Evolutionary conservation across 2,329 filamentous ascomycete species (phyloP), one percentile per base, ranked within the genome.

Genomic region (Hyphodiscus sp.): DNA sequence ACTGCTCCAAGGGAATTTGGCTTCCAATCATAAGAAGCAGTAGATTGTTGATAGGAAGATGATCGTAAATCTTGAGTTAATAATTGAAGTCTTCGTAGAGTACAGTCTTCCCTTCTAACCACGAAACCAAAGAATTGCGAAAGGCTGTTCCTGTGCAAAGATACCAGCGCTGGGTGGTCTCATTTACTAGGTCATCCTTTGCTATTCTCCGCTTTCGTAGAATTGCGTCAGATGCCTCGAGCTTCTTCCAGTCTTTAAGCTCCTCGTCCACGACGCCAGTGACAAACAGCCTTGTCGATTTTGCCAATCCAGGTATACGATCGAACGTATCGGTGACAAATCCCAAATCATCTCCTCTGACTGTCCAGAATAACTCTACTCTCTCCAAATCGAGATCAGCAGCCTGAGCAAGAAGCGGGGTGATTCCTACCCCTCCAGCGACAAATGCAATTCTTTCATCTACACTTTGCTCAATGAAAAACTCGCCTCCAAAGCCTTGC

Each of bases 351-450:
- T 74, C 75, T 0, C 69, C 67, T 7, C 77, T 73, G 3, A 91
- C 61, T 1, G 81, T 84, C 90, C 89, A 95, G 1, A 90, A 73
- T 4, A 94, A 65, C 23, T 63, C 70, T 41, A 94, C 65, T 2
- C 67, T 65, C 1, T 67, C 61, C 5, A 71, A 58, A 54, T 74
- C 68, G 1, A 89, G 65, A 6, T 77, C 69, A 0, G 71, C 73
- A n/a, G 83, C 75, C 61, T 89, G 86, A 0, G 83, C 82, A n/a
- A 95, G 73, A 2, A 94, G 62, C 1, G 90, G 90, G 26, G 90
- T 95, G 56, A 95, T 89, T 0, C 90, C 90, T 7, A 95, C 87
- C 2, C 90, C 90, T 0, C 81, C 88, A 6, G 88, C 88, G 2
- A 95, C 69, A 59, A 91, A 94, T 1, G 82, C 70, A 30, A 72